Conservation (phyloP, 2,329 filamentous ascomycete genomes). For the Fusarium citri region DNA sequence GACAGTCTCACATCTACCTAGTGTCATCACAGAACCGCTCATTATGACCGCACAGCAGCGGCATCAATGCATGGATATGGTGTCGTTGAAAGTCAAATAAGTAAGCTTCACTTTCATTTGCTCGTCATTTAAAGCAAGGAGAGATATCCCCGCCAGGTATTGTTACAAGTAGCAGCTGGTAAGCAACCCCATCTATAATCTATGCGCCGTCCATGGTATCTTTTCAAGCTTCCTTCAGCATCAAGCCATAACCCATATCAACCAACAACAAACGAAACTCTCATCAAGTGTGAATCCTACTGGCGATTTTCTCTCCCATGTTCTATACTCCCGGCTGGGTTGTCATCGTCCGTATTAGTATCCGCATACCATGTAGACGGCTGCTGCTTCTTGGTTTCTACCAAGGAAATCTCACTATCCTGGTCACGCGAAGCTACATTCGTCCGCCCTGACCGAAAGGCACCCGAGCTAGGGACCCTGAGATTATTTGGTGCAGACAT, state of each 20-base stretch:
- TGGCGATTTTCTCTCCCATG: not conserved
- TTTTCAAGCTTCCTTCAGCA: not conserved
- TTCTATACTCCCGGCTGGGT: not conserved
- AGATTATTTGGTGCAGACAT: constrained; percentile 18
- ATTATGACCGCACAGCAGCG: not conserved
- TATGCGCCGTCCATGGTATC: not conserved
- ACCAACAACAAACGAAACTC: not conserved
- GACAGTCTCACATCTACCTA: not conserved
- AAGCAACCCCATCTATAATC: not conserved
- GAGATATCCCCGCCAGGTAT: not conserved
- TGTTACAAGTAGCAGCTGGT: not conserved
- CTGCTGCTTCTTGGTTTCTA: constrained; percentile 17
- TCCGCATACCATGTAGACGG: constrained; percentile 21
- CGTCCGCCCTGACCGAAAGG: constrained; percentile 12
- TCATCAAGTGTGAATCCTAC: not conserved
- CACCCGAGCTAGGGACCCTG: constrained; percentile 17
- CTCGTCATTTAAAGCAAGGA: not conserved
- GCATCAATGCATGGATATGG: not conserved
- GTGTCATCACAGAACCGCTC: not conserved
- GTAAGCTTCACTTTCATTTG: not conserved
- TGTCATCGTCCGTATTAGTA: not conserved
- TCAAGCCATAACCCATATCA: not conserved
- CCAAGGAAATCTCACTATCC: constrained; percentile 39
- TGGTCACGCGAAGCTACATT: constrained; percentile 14
- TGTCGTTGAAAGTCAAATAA: not conserved